phyloP scores from a whole-genome alignment of 1,284 basidiomycete genomes.

The Trichosporon sp. region DNA sequence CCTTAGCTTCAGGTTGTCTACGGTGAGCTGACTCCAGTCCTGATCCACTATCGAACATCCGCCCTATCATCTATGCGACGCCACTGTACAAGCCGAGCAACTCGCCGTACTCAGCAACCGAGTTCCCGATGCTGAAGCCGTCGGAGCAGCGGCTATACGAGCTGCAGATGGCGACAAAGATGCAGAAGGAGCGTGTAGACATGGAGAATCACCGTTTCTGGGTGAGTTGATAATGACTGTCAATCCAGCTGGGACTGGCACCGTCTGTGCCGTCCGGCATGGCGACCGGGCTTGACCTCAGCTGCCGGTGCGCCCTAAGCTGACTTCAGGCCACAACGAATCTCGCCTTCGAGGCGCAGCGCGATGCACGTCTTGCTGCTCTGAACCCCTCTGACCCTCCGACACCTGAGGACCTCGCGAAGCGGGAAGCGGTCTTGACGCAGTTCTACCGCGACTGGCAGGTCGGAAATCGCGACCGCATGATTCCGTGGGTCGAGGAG shows the following conservation, averaged over 20 bases:
- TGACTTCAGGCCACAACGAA: conserved; percentile 33
- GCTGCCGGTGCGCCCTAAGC: neutral
- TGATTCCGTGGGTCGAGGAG: conserved; percentile 35
- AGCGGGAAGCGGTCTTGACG: conserved; percentile 33
- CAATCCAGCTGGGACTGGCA: no score
- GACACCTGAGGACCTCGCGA: conserved; percentile 26
- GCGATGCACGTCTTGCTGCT: conserved; percentile 28
- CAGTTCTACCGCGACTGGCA: conserved; percentile 47
- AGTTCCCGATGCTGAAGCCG: conserved; percentile 30
- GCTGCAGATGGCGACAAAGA: conserved; percentile 37
- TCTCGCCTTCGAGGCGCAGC: conserved; percentile 34
- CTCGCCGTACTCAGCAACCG: conserved; percentile 39
- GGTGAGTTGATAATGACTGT: no score
- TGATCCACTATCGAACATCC: conserved; percentile 43
- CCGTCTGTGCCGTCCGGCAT: neutral
- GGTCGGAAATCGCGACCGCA: conserved; percentile 29
- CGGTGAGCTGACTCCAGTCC: conserved; percentile 24
- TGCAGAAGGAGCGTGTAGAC: conserved; percentile 41
- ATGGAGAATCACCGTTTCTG: conserved; percentile 44
- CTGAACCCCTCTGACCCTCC: conserved; percentile 33
- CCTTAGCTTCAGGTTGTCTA: neutral
- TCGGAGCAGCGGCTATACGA: conserved; percentile 24
- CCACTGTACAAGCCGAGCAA: conserved; percentile 24
- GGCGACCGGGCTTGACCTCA: neutral
- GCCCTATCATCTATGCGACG: conserved; percentile 41